Evolutionary conservation across 1,284 basidiomycete genomes (phyloP).

Genomic region (Acaromyces ingoldii): DNA sequence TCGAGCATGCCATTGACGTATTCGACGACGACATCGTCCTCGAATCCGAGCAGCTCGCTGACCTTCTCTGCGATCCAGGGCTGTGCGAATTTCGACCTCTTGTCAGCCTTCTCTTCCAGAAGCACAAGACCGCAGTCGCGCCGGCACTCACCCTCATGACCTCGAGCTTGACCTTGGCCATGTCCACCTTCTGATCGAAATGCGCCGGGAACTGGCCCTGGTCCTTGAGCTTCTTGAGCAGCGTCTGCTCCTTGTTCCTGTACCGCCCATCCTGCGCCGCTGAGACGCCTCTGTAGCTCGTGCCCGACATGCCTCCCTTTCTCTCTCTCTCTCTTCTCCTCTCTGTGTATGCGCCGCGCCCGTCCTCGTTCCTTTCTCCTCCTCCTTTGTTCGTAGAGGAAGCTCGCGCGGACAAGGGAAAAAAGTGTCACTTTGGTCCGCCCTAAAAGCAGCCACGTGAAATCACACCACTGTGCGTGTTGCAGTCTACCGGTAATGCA

Average conservation of each 20-base stretch:
- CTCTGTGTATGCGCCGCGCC: not conserved
- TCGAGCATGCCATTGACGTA: conserved; percentile 90
- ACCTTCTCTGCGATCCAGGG: conserved; percentile 93
- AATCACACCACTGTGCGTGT: too few species aligned
- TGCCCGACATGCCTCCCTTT: too few species aligned
- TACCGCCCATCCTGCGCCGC: conserved; percentile 61
- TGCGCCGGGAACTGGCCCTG: conserved; percentile 83
- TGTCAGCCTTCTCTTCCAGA: too few species aligned
- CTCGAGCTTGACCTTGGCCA: conserved; percentile 83
- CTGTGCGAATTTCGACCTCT: too few species aligned
- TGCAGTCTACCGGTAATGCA: too few species aligned
- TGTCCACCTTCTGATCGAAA: conserved; percentile 66
- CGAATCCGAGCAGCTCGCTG: conserved; percentile 80
- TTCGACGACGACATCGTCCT: conserved; percentile 94
- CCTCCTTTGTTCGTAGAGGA: not conserved
- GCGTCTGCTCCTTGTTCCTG: conserved; percentile 86
- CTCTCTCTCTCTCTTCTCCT: not conserved
- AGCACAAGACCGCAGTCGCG: too few species aligned
- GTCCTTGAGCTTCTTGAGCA: conserved; percentile 84
- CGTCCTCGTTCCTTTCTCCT: not conserved
- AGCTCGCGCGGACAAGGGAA: not conserved
- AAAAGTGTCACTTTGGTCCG: not conserved
- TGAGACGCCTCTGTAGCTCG: conserved; percentile 21
- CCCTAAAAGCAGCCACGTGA: too few species aligned
- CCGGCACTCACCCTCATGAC: too few species aligned